Base-by-base conservation (phyloP, 1,139 yeast species). In the Nakaseomyces bracarensis region DNA sequence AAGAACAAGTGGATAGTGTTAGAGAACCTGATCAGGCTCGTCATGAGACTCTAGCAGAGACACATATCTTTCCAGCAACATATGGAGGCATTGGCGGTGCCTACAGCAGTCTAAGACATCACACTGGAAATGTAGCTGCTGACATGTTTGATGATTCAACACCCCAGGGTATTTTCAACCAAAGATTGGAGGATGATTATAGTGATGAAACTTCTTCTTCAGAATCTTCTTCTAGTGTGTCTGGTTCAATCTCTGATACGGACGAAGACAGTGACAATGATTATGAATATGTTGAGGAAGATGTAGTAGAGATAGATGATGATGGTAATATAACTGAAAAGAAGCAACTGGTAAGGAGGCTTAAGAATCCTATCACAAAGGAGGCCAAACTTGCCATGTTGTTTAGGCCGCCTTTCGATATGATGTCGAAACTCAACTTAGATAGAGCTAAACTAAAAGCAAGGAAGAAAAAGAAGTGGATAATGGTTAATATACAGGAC, bases 371-470 rank as follows among this genome's bases (percentile, higher is more conserved):
- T 6, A 47, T 52, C 41, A 47, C 60, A 9, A 60, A 52, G 43
- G 63, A 57, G 42, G 56, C 55, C 41, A 69, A 93, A 43, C 68
- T 91, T 43, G 96, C 96, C 4, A 73, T 73, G 47, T 68, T 91
- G 29, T 91, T 89, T 63, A 70, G 93, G 48, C 98, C 98, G 0
- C 98, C 98, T 0, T 91, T 86, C 65, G 97, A 91, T 54, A 67
- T 91, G 36, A 86, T 91, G 61, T 69, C 78, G 16, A 75, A 74
- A 48, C 52, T 78, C 11, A 77, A 74, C 46, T 64, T 93, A 19
- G 94, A 85, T 30, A 63, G 71, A 8, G 98, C 97, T 3, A 82
- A 79, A 53, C 53, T 59, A 2, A 68, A 71, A 48, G 97, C 95
- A 1, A 72, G 79, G 45, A 65, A 64, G 36, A 71, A 70, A 43